Base-by-base conservation (phyloP, 345 rosid species). In the Euphorbia peplus region DNA sequence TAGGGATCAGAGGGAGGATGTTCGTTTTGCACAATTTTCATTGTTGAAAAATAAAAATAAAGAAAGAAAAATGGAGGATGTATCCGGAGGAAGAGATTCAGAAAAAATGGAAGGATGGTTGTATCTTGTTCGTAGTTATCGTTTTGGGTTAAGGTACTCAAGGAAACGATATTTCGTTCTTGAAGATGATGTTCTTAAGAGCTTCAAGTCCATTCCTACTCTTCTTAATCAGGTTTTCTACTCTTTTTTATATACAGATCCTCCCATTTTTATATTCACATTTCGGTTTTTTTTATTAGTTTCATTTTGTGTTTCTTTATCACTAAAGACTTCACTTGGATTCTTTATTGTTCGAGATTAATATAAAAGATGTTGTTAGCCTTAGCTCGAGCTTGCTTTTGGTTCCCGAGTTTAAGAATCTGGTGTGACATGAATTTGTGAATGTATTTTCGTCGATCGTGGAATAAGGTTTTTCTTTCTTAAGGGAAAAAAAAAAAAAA, bases 61-160 rank as follows among this genome's bases (percentile, higher is more conserved):
- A 12, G 60, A 25, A 28, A 4, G 35, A 60, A 44, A 53, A 59
- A 88, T 86, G 88, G 86, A 83, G 44, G 69, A 44, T 39, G 73
- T 81, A 28, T 81, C 58, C 6, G 22, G 62, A 63, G 63, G 62
- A 15, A 35, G 83, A 30, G 79, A 79, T n/a, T n/a, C n/a, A 63
- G 37, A 32, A 32, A 76, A 74, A 68, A 88, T 88, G 96, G 98
- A 93, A 79, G 97, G 98, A 0, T 93, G 97, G 98, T 76, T 93
- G 75, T 81, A 90, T 73, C 70, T 86, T 46, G 85, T 93, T 29
- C 81, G 96, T 47, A 88, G 89, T n/a, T 88, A 87, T 55, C 78
- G 98, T 77, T 67, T 93, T 76, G 96, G 96, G 16, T 80, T 93
- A 24, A 92, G 86, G 79, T 88, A 83, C 83, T 93, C 97, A 13